phyloP scores from a whole-genome alignment of 257 asterid genomes.

The Solanum chiquidenum region DNA sequence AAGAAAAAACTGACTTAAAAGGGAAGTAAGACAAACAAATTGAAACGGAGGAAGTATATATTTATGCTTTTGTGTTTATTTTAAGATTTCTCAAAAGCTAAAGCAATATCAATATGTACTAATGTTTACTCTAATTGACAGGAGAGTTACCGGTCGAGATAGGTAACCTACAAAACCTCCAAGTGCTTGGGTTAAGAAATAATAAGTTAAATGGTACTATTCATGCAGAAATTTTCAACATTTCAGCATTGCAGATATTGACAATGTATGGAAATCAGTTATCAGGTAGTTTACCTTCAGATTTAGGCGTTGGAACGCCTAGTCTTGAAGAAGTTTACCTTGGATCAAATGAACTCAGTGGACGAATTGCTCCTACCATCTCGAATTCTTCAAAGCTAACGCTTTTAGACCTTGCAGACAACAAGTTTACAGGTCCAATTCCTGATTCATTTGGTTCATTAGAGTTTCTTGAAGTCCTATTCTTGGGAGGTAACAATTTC shows the following conservation, averaged over 20 bases:
- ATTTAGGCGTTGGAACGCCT: slow-evolving; percentile 4
- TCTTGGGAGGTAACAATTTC: neutral
- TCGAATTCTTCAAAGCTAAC: slow-evolving; percentile 12
- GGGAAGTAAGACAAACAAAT: neutral
- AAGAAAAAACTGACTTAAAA: neutral
- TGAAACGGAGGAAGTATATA: neutral
- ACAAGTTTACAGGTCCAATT: slow-evolving; percentile 10
- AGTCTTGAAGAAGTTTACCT: neutral
- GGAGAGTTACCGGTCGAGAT: slow-evolving; percentile 16
- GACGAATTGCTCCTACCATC: slow-evolving; percentile 11
- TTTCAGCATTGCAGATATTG: neutral
- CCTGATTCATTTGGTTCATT: slow-evolving; percentile 18
- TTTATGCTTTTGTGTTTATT: neutral
- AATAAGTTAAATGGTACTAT: slow-evolving; percentile 15
- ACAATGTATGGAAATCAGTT: neutral
- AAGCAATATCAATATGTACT: neutral
- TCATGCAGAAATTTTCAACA: slow-evolving; percentile 9
- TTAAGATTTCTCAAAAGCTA: neutral
- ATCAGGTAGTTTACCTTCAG: slow-evolving; percentile 5
- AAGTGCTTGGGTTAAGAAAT: neutral
- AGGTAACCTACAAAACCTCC: slow-evolving; percentile 4
- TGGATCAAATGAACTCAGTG: neutral
- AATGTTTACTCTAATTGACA: neutral
- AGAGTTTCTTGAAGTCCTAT: neutral
- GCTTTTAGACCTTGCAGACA: neutral